Evolutionary conservation across 2,329 filamentous ascomycete genomes (phyloP).

Genomic region (Trichoderma semiorbis): DNA sequence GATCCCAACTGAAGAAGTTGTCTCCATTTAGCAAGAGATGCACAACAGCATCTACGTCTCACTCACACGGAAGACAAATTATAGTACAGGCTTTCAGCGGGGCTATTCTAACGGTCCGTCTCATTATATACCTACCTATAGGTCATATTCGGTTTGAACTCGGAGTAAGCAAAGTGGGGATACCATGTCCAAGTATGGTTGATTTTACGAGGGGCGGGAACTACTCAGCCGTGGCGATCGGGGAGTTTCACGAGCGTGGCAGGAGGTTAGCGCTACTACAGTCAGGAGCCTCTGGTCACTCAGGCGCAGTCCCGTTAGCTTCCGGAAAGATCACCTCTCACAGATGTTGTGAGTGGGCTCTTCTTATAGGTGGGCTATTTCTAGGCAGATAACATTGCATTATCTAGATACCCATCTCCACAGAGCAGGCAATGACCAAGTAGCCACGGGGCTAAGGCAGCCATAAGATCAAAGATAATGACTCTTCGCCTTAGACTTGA

Average conservation of each 20-base stretch:
- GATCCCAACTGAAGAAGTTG: no score
- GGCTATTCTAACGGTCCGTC: background rate
- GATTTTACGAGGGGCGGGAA: background rate
- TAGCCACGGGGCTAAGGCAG: background rate
- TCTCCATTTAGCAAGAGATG: no score
- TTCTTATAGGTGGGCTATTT: background rate
- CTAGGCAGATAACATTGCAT: background rate
- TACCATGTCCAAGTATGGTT: background rate
- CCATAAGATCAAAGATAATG: background rate
- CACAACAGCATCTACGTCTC: no score
- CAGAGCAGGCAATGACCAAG: background rate
- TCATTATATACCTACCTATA: background rate
- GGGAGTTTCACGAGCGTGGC: background rate
- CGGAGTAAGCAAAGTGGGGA: background rate
- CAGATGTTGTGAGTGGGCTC: background rate
- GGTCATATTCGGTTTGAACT: background rate
- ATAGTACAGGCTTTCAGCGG: background rate
- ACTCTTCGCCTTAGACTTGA: background rate
- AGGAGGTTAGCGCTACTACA: background rate
- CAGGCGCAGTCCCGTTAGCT: background rate
- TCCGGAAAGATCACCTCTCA: background rate
- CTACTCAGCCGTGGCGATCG: background rate
- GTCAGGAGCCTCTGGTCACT: background rate
- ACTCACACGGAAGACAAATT: background rate
- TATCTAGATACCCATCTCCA: background rate